phyloP scores from a whole-genome alignment of 75 land plant genomes.

The Selaginella tamariscina region DNA sequence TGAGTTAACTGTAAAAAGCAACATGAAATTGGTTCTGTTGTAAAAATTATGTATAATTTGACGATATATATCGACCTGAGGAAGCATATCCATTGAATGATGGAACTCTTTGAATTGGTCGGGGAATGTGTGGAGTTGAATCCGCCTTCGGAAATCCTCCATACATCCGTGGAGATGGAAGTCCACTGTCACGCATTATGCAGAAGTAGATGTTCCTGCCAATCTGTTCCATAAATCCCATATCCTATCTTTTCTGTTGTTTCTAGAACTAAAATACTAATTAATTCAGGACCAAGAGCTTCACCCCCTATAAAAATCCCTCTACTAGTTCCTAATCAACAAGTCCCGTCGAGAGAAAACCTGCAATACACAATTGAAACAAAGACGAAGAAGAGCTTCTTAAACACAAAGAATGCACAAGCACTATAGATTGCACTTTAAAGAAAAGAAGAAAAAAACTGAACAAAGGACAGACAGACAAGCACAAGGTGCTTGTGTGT shows the following conservation, averaged over 20 bases:
- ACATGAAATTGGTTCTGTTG: not conserved
- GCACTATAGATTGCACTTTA: no score
- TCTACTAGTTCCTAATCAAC: not conserved
- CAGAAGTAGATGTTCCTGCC: not conserved
- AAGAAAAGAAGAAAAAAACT: no score
- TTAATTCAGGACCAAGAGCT: not conserved
- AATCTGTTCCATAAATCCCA: not conserved
- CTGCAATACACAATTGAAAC: not conserved
- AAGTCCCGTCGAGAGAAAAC: not conserved
- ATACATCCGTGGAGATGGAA: not conserved
- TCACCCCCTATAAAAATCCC: not conserved
- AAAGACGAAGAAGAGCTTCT: not conserved
- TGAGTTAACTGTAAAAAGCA: not conserved
- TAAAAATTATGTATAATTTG: not conserved
- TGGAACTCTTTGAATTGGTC: not conserved
- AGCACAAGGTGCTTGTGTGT: no score
- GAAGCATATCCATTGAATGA: not conserved
- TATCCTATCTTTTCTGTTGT: not conserved
- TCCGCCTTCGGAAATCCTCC: not conserved
- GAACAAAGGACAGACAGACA: no score
- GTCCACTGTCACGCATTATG: not conserved
- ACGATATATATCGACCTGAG: not conserved
- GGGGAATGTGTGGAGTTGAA: not conserved
- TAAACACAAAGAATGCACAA: no score
- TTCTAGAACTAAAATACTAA: no score